Percentiles rank a stretch among this genome's conserved stretches.
Evolutionary conservation across 2,329 filamentous ascomycete genomes (phyloP).

Genomic region (Colletotrichum echinochloae): DNA sequence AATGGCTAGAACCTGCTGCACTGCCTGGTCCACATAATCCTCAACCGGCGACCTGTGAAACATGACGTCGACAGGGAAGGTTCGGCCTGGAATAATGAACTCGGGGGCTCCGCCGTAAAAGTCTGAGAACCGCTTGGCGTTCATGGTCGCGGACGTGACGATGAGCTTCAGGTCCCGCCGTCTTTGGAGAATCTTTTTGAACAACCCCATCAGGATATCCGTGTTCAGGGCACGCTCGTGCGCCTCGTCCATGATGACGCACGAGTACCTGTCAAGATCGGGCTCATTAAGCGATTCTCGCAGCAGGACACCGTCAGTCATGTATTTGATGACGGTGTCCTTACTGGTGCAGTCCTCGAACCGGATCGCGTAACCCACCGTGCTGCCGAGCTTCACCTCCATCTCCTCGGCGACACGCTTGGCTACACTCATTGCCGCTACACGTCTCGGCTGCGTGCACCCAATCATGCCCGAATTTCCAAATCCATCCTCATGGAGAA

Average conservation of each 20-base stretch:
- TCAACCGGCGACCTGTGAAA: constrained; percentile 95
- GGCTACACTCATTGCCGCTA: constrained; percentile 98
- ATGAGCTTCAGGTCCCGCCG: constrained; percentile 94
- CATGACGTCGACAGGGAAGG: constrained; percentile 96
- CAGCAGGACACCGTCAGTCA: constrained; percentile 96
- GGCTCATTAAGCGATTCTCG: constrained; percentile 93
- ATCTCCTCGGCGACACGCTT: constrained; percentile 99
- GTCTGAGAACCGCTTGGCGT: constrained; percentile 92
- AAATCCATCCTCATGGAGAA: constrained; percentile 95
- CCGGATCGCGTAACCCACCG: constrained; percentile 96
- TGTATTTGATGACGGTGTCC: constrained; percentile 97
- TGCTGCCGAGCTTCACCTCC: constrained; percentile 88
- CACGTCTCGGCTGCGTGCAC: constrained; percentile 94
- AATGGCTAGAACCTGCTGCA: constrained; percentile 94
- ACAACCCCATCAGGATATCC: constrained; percentile 95
- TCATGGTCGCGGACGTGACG: constrained; percentile 99
- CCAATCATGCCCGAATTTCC: constrained; percentile 89
- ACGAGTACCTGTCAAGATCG: constrained; percentile 95
- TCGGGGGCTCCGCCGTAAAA: constrained; percentile 97
- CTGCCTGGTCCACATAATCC: constrained; percentile 96
- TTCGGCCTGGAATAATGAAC: constrained; percentile 94
- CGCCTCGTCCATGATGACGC: constrained; percentile 99
- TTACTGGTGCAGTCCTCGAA: constrained; percentile 99
- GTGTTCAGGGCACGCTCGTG: constrained; percentile 97
- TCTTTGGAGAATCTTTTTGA: constrained; percentile 95